Evolutionary conservation across 139 green algal genomes (phyloP), one percentile per base, ranked within the genome.

Genomic region (Medakamo hakoo): DNA sequence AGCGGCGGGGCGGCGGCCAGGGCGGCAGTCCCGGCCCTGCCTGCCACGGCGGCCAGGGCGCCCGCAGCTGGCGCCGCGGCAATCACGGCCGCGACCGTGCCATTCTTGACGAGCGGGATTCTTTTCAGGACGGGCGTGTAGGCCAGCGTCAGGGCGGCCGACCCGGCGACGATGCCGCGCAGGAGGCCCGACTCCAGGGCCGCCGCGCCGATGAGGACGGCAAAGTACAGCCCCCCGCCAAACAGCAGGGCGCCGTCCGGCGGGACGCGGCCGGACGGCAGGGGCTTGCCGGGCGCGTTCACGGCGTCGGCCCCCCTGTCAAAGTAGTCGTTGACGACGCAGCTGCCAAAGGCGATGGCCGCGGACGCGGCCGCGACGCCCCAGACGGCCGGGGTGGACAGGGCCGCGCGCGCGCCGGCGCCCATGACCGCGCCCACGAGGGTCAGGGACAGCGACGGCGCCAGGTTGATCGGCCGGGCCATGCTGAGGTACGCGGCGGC

Each of bases 301-400:
- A 81, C 59, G 1, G 23, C 49, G 60, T 86, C 82, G 0, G 76
- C 62, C 20, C 67, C 63, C 24, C 31, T 61, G 75, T 89, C 82
- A 40, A 87, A 89, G 63, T 83, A 86, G 65, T 88, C 82, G 67
- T 88, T 90, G 60, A 86, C 68, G 27, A 86, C 61, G 27, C 80
- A 74, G 24, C 73, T 82, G 0, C 73, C 76, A 16, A 79, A 30
- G 22, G 80, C 71, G 16, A 86, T 57, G 22, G 27, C 49, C 9
- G 28, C 58, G 21, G 24, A 32, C 26, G 64, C 64, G 9, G 40
- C 40, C 40, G 40, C 40, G 40, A 16, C 40, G 40, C 9, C 40
- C 40, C 40, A 52, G 40, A 52, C 40, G 40, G 40, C 40, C 9
- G 40, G 40, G 9, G 40, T 16, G 40, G 16, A 9, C 9, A 9